Conservation (phyloP, 225 moss, liverwort and hornwort species). For the Polytrichum commune region DNA sequence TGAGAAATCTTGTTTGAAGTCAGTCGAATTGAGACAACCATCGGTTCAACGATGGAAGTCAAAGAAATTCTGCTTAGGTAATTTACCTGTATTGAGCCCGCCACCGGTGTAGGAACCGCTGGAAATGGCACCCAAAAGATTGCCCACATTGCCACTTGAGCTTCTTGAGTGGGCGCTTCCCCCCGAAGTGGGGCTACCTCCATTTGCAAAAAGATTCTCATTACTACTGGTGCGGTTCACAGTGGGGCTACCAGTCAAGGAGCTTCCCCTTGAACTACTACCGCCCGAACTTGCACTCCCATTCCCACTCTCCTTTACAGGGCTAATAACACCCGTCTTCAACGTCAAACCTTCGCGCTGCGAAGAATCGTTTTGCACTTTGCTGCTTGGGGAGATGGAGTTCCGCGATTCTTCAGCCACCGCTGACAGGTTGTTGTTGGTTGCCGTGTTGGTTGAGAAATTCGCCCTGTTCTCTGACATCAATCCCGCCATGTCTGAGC, state of each 20-base stretch:
- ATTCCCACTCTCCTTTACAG: constrained; percentile 12
- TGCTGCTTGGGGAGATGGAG: constrained; percentile 10
- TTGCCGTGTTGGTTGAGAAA: neutral
- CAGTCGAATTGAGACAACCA: too few relatives aligned
- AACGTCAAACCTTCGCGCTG: constrained; percentile 10
- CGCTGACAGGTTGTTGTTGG: constrained; percentile 12
- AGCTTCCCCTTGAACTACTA: constrained; percentile 36
- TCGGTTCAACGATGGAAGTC: neutral
- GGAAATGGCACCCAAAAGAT: constrained; percentile 42
- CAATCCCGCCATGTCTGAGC: constrained; percentile 53
- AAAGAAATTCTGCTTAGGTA: neutral
- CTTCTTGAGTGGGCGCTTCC: constrained; percentile 14
- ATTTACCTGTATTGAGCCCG: constrained; percentile 43
- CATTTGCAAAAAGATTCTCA: constrained; percentile 23
- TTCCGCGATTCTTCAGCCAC: constrained; percentile 21
- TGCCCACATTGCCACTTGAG: constrained; percentile 44
- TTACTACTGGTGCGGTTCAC: constrained; percentile 29
- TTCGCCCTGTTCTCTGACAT: constrained; percentile 25
- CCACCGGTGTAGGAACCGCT: constrained; percentile 35
- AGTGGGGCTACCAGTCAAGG: constrained; percentile 40
- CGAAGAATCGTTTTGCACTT: constrained; percentile 1
- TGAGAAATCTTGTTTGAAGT: too few relatives aligned
- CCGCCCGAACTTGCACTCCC: constrained; percentile 10
- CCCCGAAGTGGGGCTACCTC: constrained; percentile 1
- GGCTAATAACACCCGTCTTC: constrained; percentile 17